Evolutionary conservation across 495 filamentous ascomycete genomes (phyloP), one percentile per base, ranked within the genome.

Genomic region (Neurospora africana): DNA sequence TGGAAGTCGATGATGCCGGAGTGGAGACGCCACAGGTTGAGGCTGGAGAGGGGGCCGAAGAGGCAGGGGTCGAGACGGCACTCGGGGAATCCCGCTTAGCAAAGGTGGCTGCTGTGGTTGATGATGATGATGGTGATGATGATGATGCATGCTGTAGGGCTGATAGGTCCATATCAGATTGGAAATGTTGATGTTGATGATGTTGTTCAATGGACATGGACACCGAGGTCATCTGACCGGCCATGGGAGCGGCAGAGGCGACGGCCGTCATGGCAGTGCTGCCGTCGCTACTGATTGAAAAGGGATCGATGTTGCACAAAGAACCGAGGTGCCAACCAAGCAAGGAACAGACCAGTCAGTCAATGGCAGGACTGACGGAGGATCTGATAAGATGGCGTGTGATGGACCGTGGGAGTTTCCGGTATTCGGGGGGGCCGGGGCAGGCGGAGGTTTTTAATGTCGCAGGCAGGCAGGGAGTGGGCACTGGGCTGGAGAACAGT

Each of bases 1-100:
- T 43, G 11, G 75, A 76, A 30, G 40, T 73, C 11, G 75, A 75
- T 2, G 76, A 74, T 41, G 74, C 67, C 13, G 75, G 71, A 33
- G 76, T 79, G 72, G 75, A 75, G 71, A 73, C 75, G 21, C 27
- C 53, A 61, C 53, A 61, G 27, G 70, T 74, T 37, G 69, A 44
- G 7, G 75, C 27, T 30, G 78, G 77, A 36, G 79, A 79, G 44
- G 70, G 69, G 15, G 73, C 74, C 23, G 79, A 80, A 69, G 53
- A 33, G 53, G 76, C 71, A 73, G 78, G 79, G 73, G 73, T 77
- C 30, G 72, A 75, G n/a, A 68, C 73, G 5, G 79, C 70, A 30
- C 73, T 76, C 17, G 71, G 70, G 11, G 73, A 74, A 65, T 68
- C 68, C 36, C 61, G 43, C 44, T 72, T 75, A 33, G 27, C 53